phyloP scores from a whole-genome alignment of 345 rosid species.

The Populus simonii region DNA sequence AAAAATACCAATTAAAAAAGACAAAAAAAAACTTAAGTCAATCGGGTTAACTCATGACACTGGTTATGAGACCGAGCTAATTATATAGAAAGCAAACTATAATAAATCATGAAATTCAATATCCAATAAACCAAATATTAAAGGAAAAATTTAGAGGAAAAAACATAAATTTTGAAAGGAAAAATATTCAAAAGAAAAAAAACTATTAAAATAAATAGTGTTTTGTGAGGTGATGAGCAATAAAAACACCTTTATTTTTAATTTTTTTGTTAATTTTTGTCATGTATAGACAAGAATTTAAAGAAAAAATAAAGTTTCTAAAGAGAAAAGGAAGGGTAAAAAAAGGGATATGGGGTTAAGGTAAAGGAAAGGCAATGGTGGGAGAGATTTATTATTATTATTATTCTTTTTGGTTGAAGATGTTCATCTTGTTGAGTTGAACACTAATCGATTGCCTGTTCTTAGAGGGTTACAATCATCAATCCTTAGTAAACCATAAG shows the following conservation, averaged over 20 bases:
- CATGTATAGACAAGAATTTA: slow-evolving; percentile 14
- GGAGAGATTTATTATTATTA: background rate
- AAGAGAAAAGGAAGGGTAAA: background rate
- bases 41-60: too few species aligned
- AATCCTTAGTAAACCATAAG: background rate
- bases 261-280: background rate
- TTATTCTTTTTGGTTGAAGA: too few species aligned
- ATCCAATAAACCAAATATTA: too few species aligned
- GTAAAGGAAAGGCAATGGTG: background rate
- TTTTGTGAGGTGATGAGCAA: too few species aligned
- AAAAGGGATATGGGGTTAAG: slow-evolving; percentile 4
- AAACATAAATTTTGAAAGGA: too few species aligned
- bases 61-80: rapidly evolving
- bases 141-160: rapidly evolving
- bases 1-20: too few species aligned
- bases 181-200: too few species aligned
- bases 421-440: background rate
- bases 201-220: too few species aligned
- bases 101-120: too few species aligned
- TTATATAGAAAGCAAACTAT: too few species aligned
- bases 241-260: too few species aligned
- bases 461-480: background rate
- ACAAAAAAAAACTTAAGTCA: too few species aligned
- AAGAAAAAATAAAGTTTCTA: background rate
- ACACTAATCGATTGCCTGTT: slow-evolving; percentile 41